These are phyloP conservation scores for Oenanthe javanica DNA, from an alignment of 140 eudicot genomes.

Conservation along the genomic window DNA sequence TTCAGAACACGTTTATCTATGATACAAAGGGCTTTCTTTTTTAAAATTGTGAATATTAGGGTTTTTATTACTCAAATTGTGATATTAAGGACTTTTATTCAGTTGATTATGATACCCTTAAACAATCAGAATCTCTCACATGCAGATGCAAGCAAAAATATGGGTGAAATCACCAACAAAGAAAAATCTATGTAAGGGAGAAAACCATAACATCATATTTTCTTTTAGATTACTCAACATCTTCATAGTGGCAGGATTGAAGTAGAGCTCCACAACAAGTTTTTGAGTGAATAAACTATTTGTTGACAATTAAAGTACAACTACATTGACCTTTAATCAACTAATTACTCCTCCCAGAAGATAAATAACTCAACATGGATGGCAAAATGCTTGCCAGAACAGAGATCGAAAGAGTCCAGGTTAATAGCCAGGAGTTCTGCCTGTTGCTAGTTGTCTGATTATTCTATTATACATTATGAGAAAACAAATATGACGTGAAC, in stretches of 20 bases:
- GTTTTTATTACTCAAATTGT: too few relatives aligned
- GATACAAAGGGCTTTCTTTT: too few relatives aligned
- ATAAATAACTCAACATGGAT: background rate
- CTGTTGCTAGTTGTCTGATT: background rate
- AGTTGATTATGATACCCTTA: background rate
- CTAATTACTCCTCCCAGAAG: background rate
- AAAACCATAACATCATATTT: constrained; percentile 10
- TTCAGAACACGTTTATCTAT: too few relatives aligned
- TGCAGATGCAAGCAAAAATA: background rate
- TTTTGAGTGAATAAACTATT: background rate
- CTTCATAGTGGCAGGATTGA: constrained; percentile 97
- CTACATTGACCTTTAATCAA: background rate
- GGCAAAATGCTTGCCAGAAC: background rate
- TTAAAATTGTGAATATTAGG: too few relatives aligned
- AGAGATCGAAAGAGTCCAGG: background rate
- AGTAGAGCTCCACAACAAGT: constrained; percentile 63
- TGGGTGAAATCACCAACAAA: background rate
- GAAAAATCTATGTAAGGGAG: background rate
- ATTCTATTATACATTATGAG: too few relatives aligned
- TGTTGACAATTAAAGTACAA: background rate
- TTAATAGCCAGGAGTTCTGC: background rate
- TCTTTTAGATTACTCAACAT: constrained; percentile 99
- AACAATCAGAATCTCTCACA: background rate
- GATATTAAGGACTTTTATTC: too few relatives aligned
- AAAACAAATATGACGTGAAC: too few relatives aligned